Evolutionary conservation across 129 eudicot species (phyloP), one percentile per base, ranked within the genome.

Genomic region (Cynara cardunculus): DNA sequence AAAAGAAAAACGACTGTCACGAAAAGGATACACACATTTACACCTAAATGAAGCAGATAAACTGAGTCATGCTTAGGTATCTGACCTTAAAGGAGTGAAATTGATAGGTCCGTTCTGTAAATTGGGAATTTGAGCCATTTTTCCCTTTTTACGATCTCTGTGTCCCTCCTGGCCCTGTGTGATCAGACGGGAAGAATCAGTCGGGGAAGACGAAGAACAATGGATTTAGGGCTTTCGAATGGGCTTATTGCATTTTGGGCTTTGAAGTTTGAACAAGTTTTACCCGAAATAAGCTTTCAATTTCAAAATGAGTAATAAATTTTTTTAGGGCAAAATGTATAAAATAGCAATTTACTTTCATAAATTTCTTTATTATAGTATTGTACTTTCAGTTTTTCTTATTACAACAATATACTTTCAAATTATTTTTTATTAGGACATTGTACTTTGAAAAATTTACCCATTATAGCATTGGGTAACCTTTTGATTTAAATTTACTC

Each of bases 81-180:
- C 25, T 25, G 27, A 94, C 97, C 98, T 78, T 69, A 92, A 32
- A 19, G 96, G 81, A 64, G 88, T 76, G 86, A 95, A 88, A 85
- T 95, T 90, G 83, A 95, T 80, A 69, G 99, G 90, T 12, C 97
- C 91, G 61, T 92, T 92, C 74, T 95, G 97, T 31, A 95, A 84
- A 69, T 86, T 92, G 46, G 99, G 99, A 73, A 95, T 87, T 80
- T 95, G 99, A 80, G 99, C 92, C 99, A 95, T 95, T 73, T 25
- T 68, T 37, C 67, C 46, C 71, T 74, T 79, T 65, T 75, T 28
- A 46, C 72, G 79, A 72, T 75, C 35, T 24, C 69, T 69, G 76
- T 69, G 4, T 27, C 34, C 69, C 53, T 28, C 77, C 68, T 12
- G 75, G n/a, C n/a, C n/a, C n/a, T 70, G 70, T 71, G 71, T 12